These are phyloP conservation scores for Corynascus novoguineensis DNA, from an alignment of 495 filamentous ascomycete genomes.

Conservation along the genomic window DNA sequence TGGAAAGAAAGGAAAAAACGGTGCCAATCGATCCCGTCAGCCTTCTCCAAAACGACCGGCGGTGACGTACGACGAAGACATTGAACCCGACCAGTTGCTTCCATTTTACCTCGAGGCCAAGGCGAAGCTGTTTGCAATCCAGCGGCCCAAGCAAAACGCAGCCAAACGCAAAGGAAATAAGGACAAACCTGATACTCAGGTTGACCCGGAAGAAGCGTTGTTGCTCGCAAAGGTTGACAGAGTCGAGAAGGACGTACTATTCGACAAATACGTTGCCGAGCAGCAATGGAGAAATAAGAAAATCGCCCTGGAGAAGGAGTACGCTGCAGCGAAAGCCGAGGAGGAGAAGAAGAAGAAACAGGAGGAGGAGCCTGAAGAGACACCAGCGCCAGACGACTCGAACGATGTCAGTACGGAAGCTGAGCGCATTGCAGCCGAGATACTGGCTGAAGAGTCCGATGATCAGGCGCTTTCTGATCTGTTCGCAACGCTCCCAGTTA, in stretches of 20 bases:
- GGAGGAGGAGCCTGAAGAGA: constrained; percentile 14
- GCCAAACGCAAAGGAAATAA: constrained; percentile 43
- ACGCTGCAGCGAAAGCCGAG: constrained; percentile 35
- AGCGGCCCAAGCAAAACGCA: constrained; percentile 50
- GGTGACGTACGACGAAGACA: constrained; percentile 50
- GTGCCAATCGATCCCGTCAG: constrained; percentile 20
- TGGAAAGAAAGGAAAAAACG: constrained; percentile 31
- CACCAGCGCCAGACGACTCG: constrained; percentile 27
- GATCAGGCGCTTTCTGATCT: constrained; percentile 52
- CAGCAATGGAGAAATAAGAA: constrained; percentile 63
- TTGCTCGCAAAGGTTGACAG: constrained; percentile 64
- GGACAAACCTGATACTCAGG: constrained; percentile 21
- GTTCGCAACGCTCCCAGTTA: constrained; percentile 64
- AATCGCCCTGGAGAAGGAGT: constrained; percentile 59
- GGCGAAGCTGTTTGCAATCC: constrained; percentile 62
- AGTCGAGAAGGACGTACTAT: constrained; percentile 79
- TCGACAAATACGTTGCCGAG: constrained; percentile 73
- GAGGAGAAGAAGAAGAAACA: constrained; percentile 32
- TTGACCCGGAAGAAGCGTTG: constrained; percentile 52
- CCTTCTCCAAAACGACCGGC: constrained; percentile 30
- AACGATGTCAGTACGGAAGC: constrained; percentile 49
- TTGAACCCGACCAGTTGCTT: constrained; percentile 68
- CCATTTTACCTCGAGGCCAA: constrained; percentile 69
- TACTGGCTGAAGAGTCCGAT: constrained; percentile 48
- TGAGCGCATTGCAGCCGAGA: constrained; percentile 43